A percentile compares a stretch with the other conserved stretches of the same genome.
phyloP scores from a whole-genome alignment of 2,329 filamentous ascomycete species.

The Monosporascus sp. region DNA sequence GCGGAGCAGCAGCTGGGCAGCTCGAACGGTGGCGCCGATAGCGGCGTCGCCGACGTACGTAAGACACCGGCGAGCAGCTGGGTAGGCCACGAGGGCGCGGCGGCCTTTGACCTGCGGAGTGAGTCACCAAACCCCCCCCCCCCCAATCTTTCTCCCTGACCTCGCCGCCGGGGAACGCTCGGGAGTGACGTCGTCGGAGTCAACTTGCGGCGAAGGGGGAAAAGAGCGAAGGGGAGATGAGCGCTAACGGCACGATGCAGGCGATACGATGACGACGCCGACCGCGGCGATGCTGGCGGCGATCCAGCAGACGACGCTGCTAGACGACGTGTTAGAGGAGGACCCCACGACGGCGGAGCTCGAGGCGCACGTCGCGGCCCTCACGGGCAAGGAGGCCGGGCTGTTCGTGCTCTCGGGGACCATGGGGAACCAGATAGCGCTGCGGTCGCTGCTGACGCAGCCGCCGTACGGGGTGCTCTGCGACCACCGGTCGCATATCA shows the following conservation, averaged over 20 bases:
- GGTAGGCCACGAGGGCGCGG: slow-evolving; percentile 25
- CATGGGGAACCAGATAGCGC: slow-evolving; percentile 75
- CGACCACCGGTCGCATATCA: slow-evolving; percentile 64
- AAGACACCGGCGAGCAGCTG: slow-evolving; percentile 16
- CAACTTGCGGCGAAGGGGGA: too few relatives aligned
- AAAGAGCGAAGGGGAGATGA: too few relatives aligned
- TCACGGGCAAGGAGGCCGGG: slow-evolving; percentile 61
- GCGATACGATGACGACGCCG: slow-evolving; percentile 65
- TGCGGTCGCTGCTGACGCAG: slow-evolving; percentile 63
- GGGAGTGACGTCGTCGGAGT: too few relatives aligned
- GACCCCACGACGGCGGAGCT: slow-evolving; percentile 65
- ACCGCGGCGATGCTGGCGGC: slow-evolving; percentile 66
- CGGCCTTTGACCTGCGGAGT: slow-evolving; percentile 28
- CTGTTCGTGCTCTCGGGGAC: slow-evolving; percentile 73
- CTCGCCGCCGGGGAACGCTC: too few relatives aligned
- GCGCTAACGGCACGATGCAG: slow-evolving; percentile 26
- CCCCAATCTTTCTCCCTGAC: too few relatives aligned
- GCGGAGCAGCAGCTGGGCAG: slow-evolving; percentile 2
- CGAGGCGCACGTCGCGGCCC: slow-evolving; percentile 58
- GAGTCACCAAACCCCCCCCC: slow-evolving; percentile 11
- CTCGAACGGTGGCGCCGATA: neutral
- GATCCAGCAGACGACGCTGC: slow-evolving; percentile 62
- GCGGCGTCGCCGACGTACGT: neutral
- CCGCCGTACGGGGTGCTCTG: slow-evolving; percentile 68
- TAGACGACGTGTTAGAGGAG: slow-evolving; percentile 73